phyloP scores from a whole-genome alignment of 768 basidiomycete genomes.

The Porpolomopsis calyptriformis region DNA sequence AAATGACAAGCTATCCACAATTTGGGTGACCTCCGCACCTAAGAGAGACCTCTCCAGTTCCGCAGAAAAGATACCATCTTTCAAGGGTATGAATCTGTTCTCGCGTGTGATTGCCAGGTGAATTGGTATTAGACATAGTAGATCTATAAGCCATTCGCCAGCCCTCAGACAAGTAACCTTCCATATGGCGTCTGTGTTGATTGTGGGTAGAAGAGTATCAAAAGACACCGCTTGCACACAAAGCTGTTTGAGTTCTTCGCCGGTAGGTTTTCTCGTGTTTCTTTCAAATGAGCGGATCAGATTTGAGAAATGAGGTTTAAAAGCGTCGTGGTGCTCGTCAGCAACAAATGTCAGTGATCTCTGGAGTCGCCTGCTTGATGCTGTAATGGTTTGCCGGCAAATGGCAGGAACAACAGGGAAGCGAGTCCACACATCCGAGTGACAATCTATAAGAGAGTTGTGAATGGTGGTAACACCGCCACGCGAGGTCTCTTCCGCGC shows the following conservation, averaged over 20 bases:
- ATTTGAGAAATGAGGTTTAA: slow-evolving; percentile 32
- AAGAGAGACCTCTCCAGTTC: slow-evolving; percentile 39
- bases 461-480: slow-evolving; percentile 20
- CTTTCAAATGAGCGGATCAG: slow-evolving; percentile 38
- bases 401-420: slow-evolving; percentile 49
- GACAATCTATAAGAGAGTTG: slow-evolving; percentile 45
- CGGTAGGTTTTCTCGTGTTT: slow-evolving; percentile 41
- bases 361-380: slow-evolving; percentile 20
- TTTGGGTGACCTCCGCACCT: slow-evolving; percentile 48
- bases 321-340: slow-evolving; percentile 24
- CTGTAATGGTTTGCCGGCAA: slow-evolving; percentile 31
- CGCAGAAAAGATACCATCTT: slow-evolving; percentile 29
- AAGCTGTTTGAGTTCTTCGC: slow-evolving; percentile 30
- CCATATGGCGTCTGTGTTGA: slow-evolving; percentile 14
- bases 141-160: slow-evolving; percentile 54
- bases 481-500: slow-evolving; percentile 14
- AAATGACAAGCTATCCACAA: slow-evolving; percentile 45
- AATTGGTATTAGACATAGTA: slow-evolving; percentile 54
- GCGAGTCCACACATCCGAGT: slow-evolving; percentile 48
- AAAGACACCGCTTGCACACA: slow-evolving; percentile 24
- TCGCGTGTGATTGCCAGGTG: slow-evolving; percentile 50
- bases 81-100: slow-evolving; percentile 51
- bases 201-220: slow-evolving; percentile 15
- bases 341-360: slow-evolving; percentile 36
- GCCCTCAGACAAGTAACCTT: slow-evolving; percentile 29